Evolutionary conservation across 2,329 filamentous ascomycete genomes (phyloP).

Genomic region (Elsinoe australis): DNA sequence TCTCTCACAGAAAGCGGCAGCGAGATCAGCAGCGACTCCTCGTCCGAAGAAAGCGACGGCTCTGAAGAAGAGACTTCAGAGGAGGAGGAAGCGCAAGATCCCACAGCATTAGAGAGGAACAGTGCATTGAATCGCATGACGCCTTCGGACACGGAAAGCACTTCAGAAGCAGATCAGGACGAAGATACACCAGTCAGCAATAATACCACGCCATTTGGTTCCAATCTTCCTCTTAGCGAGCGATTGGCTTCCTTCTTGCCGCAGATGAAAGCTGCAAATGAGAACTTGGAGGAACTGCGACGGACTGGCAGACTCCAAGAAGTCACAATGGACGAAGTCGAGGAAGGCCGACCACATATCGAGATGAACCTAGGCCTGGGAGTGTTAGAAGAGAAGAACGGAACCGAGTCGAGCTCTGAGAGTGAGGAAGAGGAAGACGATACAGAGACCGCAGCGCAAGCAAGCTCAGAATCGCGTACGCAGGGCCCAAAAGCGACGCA

Average conservation of each 20-base stretch:
- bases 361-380: conserved; percentile 33
- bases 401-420: conserved; percentile 16
- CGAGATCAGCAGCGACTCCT: background rate
- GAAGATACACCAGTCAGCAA: background rate
- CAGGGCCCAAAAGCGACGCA: conserved; percentile 22
- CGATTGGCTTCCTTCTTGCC: conserved; percentile 29
- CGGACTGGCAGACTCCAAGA: conserved; percentile 21
- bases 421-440: conserved; percentile 12
- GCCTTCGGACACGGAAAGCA: background rate
- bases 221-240: background rate
- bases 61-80: background rate
- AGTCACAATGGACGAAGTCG: conserved; percentile 29
- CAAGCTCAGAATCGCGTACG: too few relatives aligned
- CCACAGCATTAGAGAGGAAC: too few relatives aligned
- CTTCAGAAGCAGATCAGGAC: background rate
- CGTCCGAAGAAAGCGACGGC: background rate
- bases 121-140: background rate
- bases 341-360: conserved; percentile 29
- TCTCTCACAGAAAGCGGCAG: background rate
- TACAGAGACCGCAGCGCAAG: conserved; percentile 1
- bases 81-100: background rate
- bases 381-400: conserved; percentile 28
- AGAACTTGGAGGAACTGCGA: conserved; percentile 22
- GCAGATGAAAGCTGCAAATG: conserved; percentile 28
- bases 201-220: background rate